Evolutionary conservation across 2,329 filamentous ascomycete species (phyloP), one percentile per base, ranked within the genome.

Genomic region (Claviceps arundinis): DNA sequence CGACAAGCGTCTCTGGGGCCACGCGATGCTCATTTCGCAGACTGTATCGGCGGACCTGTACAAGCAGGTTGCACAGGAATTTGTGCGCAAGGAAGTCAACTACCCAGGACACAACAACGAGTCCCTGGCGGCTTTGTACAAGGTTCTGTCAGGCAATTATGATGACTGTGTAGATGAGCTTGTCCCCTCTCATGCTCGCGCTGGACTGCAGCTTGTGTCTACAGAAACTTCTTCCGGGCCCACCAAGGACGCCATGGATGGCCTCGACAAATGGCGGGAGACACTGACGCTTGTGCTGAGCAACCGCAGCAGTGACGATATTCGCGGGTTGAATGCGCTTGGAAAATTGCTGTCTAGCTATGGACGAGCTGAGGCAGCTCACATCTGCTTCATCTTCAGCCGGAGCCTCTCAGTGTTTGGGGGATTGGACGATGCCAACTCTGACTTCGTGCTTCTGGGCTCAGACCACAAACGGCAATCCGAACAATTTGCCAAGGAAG

Each of bases 151-250:
- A 24, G 91, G 93, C 0, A 98, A 96, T 63, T 81, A 85, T 53
- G 90, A 96, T 57, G 93, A 98, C 60, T 94, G 89, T 58, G 84
- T 97, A 16, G 93, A 98, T 65, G 90, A 97, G 66, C 82, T 98
- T 52, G 93, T 98, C 1, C 90, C 93, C 5, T 84, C 85, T 2
- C 95, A 94, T 58, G 93, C 93, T 17, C 81, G 94, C 43, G 90
- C 91, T 54, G 93, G 93, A 1, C 81, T 96, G 58, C 89, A 95
- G 65, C 85, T 98, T 70, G 78, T 98, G 58, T 90, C 85, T 56
- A 89, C 83, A n/a, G 76, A 80, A 3, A 74, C 81, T 53, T 73
- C 78, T 6, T 70, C 74, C 7, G 79, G 76, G 2, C 69, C 80
- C 37, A 74, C 81, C 0, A 84, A 82, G 57, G 89, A 93, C 65